Evolutionary conservation across 2,329 filamentous ascomycete genomes (phyloP), one percentile per base, ranked within the genome.

Genomic region (Fusarium guadeloupense): DNA sequence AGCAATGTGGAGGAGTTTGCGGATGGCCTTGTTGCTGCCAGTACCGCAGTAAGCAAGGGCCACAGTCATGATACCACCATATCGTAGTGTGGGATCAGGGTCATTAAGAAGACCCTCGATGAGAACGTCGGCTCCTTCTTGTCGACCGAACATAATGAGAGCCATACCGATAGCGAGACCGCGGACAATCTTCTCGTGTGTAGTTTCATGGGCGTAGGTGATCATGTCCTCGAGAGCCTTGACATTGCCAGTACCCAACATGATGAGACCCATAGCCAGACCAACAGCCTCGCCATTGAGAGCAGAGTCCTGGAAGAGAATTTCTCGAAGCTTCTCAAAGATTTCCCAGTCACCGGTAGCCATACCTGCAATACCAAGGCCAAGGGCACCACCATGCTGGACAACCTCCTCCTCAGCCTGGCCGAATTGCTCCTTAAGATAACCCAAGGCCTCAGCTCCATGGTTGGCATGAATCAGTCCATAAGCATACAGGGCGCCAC

Each of bases 21-120:
- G 90, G 44, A 99, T 95, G 20, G 96, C 95, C 83, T 98, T 98
- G 83, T 99, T 99, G 85, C 93, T 97, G 66, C 94, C 92, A 34
- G 92, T 97, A 54, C 95, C 95, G 73, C 94, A 97, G 80, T 99
- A 99, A 16, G 95, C 95, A 74, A 99, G 83, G 45, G 95, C 95
- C 54, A 99, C 92, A n/a, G 95, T 97, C 87, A 99, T 92, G 76
- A 99, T 97, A 81, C 95, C 95, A 74, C 95, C 95, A 69, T 99
- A 99, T 66, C 95, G 88, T 59, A 99, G 83, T 8, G 92, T 94
- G 67, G 95, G 92, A 73, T 99, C 94, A 2, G 95, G 91, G 69
- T 99, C 95, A 63, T 92, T 93, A 30, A 99, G 84, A 3, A 99
- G 87, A 41, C 92, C 93, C 72, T 96, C 94, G 66, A 99, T 96